These are phyloP conservation scores for Porpolomopsis calyptriformis DNA, from an alignment of 768 basidiomycete species.

Conservation along the genomic window DNA sequence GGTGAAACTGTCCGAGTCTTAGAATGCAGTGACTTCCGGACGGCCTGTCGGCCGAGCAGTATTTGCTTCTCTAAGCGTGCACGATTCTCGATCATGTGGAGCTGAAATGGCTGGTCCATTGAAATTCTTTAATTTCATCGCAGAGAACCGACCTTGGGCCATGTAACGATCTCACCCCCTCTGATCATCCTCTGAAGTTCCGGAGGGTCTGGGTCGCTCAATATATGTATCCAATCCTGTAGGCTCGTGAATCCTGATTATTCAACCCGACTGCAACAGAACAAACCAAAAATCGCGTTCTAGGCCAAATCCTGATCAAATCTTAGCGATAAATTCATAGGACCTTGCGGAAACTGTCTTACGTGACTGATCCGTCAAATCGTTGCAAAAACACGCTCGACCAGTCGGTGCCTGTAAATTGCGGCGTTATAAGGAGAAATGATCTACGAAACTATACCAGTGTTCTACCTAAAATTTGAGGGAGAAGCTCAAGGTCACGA, in stretches of 20 bases:
- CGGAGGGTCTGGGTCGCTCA: slow-evolving; percentile 71
- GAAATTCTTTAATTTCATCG: not conserved
- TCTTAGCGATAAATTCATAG: slow-evolving; percentile 17
- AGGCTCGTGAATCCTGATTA: slow-evolving; percentile 4
- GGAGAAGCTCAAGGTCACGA: slow-evolving; percentile 89
- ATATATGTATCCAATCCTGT: slow-evolving; percentile 74
- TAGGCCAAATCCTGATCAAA: slow-evolving; percentile 64
- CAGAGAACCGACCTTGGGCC: slow-evolving; percentile 68
- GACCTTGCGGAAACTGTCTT: slow-evolving; percentile 22
- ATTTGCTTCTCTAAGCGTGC: slow-evolving; percentile 77
- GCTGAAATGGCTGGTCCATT: slow-evolving; percentile 30
- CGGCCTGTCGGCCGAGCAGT: slow-evolving; percentile 60
- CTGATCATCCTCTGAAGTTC: slow-evolving; percentile 82
- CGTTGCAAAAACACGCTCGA: slow-evolving; percentile 91
- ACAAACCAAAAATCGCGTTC: slow-evolving; percentile 62
- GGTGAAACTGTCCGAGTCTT: slow-evolving; percentile 13
- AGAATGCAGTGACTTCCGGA: slow-evolving; percentile 45
- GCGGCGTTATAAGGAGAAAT: not conserved
- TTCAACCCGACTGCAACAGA: not conserved
- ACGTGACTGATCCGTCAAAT: slow-evolving; percentile 85
- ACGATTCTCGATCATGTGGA: slow-evolving; percentile 94
- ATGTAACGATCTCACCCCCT: slow-evolving; percentile 86
- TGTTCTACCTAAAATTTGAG: slow-evolving; percentile 71
- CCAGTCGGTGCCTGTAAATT: slow-evolving; percentile 50
- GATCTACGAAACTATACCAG: not conserved